Percentiles rank a stretch among this genome's conserved stretches.
Conservation (phyloP, 2,329 filamentous ascomycete genomes). For the Claviceps monticola region DNA sequence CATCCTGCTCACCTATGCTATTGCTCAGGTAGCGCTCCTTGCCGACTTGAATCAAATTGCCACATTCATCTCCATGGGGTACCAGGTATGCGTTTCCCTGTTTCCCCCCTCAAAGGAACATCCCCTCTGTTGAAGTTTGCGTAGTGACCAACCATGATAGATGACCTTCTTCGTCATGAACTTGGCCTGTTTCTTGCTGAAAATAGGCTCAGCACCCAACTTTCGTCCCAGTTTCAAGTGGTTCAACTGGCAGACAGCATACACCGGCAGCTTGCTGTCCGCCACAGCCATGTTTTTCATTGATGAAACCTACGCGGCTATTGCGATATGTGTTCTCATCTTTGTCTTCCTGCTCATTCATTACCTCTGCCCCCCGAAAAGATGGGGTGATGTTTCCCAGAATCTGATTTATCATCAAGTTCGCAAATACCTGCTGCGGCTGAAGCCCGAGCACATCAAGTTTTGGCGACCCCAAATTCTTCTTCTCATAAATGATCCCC, state of each 20-base stretch:
- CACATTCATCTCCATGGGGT: constrained; percentile 81
- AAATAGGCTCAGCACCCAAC: constrained; percentile 77
- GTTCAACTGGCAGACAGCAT: constrained; percentile 75
- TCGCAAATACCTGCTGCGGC: constrained; percentile 70
- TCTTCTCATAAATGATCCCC: constrained; percentile 67
- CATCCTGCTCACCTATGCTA: constrained; percentile 59
- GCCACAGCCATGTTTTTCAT: constrained; percentile 83
- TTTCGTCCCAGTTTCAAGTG: constrained; percentile 81
- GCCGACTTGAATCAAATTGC: constrained; percentile 80
- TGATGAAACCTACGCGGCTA: constrained; percentile 64
- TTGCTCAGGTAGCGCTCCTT: constrained; percentile 68
- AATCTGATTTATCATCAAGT: constrained; percentile 79
- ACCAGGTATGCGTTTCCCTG: constrained; percentile 38
- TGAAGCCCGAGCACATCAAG: constrained; percentile 80
- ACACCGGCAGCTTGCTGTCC: constrained; percentile 59
- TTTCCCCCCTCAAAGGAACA: background rate
- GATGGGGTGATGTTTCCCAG: constrained; percentile 83
- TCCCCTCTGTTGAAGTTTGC: background rate
- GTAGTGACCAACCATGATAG: constrained; percentile 16
- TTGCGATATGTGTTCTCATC: constrained; percentile 59
- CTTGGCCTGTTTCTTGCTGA: constrained; percentile 72
- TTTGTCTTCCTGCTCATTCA: constrained; percentile 76
- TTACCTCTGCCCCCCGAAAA: constrained; percentile 71
- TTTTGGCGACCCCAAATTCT: constrained; percentile 87
- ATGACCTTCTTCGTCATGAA: constrained; percentile 90